These are phyloP conservation scores for Myxozyma geophila DNA, from an alignment of 805 yeast species.

Conservation along the genomic window DNA sequence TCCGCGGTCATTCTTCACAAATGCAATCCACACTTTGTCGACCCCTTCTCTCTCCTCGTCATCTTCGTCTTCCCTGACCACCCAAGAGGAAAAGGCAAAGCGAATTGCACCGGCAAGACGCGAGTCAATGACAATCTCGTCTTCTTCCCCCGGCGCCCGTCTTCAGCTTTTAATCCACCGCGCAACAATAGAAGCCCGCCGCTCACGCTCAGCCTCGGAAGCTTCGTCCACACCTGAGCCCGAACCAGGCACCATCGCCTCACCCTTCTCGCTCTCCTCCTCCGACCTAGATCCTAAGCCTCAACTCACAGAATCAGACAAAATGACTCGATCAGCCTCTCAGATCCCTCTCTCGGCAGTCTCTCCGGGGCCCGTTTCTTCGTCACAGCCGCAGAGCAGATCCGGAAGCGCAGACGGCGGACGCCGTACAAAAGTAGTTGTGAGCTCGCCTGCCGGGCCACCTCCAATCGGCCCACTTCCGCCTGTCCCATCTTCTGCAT, in stretches of 20 bases:
- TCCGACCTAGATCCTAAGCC: neutral
- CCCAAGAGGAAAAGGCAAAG: neutral
- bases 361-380: neutral
- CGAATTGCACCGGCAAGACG: conserved; percentile 19
- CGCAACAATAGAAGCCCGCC: conserved; percentile 6
- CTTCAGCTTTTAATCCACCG: conserved; percentile 12
- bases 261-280: neutral
- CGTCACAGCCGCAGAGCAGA: neutral
- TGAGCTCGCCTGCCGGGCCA: conserved; percentile 20
- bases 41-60: conserved; percentile 16
- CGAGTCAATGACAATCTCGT: conserved; percentile 23
- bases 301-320: neutral
- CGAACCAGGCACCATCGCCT: neutral
- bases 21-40: conserved; percentile 8
- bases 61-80: conserved; percentile 4
- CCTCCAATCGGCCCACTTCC: conserved; percentile 18
- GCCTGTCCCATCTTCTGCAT: conserved; percentile 6
- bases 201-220: conserved; percentile 13
- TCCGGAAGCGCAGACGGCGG: neutral
- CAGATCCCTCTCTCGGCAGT: neutral
- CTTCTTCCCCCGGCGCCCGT: conserved; percentile 13
- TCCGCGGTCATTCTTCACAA: conserved; percentile 1
- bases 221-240: neutral
- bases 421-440: neutral
- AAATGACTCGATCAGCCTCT: neutral